phyloP scores from a whole-genome alignment of 768 basidiomycete species.

The Sarcomyxa edulis region DNA sequence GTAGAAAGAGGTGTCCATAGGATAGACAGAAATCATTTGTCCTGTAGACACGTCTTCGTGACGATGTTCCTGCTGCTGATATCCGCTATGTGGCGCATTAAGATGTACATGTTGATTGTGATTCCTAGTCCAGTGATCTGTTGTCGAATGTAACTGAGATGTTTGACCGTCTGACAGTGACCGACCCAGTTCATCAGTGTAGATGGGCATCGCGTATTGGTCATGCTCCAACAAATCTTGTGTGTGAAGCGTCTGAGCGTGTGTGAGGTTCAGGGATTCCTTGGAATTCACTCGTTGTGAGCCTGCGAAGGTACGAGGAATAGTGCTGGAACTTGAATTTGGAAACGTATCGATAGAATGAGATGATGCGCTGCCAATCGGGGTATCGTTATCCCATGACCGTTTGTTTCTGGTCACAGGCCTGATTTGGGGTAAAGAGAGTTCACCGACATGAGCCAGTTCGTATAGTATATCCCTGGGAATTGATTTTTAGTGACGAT shows the following conservation, averaged over 20 bases:
- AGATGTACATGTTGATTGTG: too few species aligned
- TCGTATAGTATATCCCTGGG: constrained; percentile 14
- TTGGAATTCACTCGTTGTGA: constrained; percentile 21
- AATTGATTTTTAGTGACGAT: background rate
- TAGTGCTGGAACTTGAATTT: constrained; percentile 9
- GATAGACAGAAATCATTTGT: too few species aligned
- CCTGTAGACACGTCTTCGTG: too few species aligned
- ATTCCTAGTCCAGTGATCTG: too few species aligned
- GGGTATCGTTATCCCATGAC: constrained; percentile 42
- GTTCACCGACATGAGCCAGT: constrained; percentile 14
- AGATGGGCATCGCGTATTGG: constrained; percentile 49
- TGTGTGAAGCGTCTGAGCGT: constrained; percentile 1
- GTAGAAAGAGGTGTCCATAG: too few species aligned
- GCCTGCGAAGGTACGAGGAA: constrained; percentile 26
- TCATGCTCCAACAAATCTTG: constrained; percentile 12
- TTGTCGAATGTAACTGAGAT: constrained; percentile 28
- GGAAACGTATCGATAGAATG: constrained; percentile 22
- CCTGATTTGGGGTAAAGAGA: constrained; percentile 12
- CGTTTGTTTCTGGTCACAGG: constrained; percentile 35
- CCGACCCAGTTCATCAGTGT: constrained; percentile 52
- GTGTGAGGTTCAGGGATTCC: constrained; percentile 11
- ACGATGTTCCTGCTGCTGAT: too few species aligned
- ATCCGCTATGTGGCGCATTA: too few species aligned
- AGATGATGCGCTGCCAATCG: constrained; percentile 10
- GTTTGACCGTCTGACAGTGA: constrained; percentile 43